A percentile compares a stretch with the other conserved stretches of the same genome.
phyloP scores from a whole-genome alignment of 495 filamentous ascomycete species.

The Poronia punctata region DNA sequence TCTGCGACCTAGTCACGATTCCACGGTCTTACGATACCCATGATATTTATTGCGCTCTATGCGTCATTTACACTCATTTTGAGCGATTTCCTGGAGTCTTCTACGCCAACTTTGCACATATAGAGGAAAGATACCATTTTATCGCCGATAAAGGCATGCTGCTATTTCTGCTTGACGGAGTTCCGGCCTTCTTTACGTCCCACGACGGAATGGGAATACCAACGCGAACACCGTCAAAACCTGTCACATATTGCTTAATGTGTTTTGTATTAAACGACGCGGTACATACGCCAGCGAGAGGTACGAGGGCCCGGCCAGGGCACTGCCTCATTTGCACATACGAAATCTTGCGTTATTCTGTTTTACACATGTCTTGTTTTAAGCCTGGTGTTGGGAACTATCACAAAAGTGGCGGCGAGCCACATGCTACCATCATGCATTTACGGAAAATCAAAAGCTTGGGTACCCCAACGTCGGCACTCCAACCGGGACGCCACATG shows the following conservation, averaged over 20 bases:
- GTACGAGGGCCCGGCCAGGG: neutral
- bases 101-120: slow-evolving; percentile 1
- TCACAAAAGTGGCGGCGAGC: slow-evolving; percentile 3
- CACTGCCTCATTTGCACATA: neutral
- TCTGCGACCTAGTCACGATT: slow-evolving; percentile 3
- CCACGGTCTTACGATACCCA: neutral
- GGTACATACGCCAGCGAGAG: neutral
- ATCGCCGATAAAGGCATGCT: slow-evolving; percentile 3
- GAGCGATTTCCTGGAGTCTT: neutral
- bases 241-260: neutral
- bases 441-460: slow-evolving; percentile 5
- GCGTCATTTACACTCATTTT: neutral
- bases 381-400: slow-evolving; percentile 3
- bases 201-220: neutral
- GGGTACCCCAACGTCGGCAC: neutral
- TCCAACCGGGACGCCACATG: slow-evolving; percentile 8
- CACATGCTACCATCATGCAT: slow-evolving; percentile 8
- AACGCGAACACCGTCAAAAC: neutral
- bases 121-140: slow-evolving; percentile 15
- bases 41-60: slow-evolving; percentile 3
- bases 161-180: neutral
- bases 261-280: neutral
- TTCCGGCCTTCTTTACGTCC: neutral
- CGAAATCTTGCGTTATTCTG: neutral
- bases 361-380: slow-evolving; percentile 1